These are phyloP conservation scores for Penicillium sp. DNA, from an alignment of 2,329 filamentous ascomycete species.

Conservation along the genomic window DNA sequence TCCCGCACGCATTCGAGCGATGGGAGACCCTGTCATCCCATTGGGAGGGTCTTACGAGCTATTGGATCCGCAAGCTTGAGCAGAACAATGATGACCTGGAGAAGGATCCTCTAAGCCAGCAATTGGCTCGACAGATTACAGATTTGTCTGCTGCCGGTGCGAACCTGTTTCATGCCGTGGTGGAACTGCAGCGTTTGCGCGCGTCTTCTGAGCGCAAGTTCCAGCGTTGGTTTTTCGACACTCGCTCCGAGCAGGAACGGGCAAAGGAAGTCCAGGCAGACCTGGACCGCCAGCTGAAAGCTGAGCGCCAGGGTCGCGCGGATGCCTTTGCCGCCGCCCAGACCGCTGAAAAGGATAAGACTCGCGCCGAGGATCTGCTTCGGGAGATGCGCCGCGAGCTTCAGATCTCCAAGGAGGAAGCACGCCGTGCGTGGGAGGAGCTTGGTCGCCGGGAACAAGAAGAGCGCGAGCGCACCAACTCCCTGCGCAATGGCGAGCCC, in stretches of 20 bases:
- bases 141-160: conserved; percentile 96
- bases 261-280: conserved; percentile 77
- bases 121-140: conserved; percentile 89
- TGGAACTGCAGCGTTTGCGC: conserved; percentile 87
- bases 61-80: conserved; percentile 92
- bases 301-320: conserved; percentile 67
- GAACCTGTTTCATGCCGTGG: conserved; percentile 95
- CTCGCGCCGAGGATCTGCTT: conserved; percentile 71
- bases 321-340: conserved; percentile 66
- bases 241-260: conserved; percentile 80
- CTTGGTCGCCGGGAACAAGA: conserved; percentile 89
- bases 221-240: conserved; percentile 98
- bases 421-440: conserved; percentile 94
- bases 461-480: conserved; percentile 79
- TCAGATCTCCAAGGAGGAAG: conserved; percentile 92
- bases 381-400: conserved; percentile 89
- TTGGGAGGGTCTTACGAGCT: conserved; percentile 95
- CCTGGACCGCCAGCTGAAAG: conserved; percentile 70
- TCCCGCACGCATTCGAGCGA: conserved; percentile 94
- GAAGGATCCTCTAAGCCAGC: conserved; percentile 76
- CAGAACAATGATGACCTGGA: conserved; percentile 84
- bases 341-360: conserved; percentile 65
- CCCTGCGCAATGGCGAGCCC: conserved; percentile 81
- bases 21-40: conserved; percentile 97
- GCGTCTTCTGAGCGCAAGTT: conserved; percentile 97